Evolutionary conservation across 768 basidiomycete genomes (phyloP), one percentile per base, ranked within the genome.

Genomic region (Suillus bovinus): DNA sequence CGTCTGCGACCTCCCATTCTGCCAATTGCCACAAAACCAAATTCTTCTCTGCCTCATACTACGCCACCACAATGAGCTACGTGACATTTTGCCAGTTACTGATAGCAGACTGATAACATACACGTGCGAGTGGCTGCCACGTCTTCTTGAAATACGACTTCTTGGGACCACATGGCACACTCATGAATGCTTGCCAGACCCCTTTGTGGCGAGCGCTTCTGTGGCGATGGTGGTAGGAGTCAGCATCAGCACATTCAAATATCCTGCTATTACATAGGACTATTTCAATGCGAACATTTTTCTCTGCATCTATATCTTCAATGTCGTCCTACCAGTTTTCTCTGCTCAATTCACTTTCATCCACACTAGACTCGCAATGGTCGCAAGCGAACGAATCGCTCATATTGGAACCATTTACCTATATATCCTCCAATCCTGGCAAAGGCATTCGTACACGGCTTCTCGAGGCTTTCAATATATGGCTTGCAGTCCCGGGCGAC

Each of bases 401-500:
- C 61, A 66, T 98, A 7, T 81, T 96, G 7, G 96, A 99, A 72
- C 96, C 96, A 0, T 99, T 86, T 73, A 84, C 84, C 0, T 97
- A 96, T 74, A 85, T 93, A 49, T 84, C 85, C 11, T 85, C 89
- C 2, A 89, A 88, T 61, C 93, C 93, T 0, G 97, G 97, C 14
- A 99, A 99, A 74, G 96, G 98, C 62, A 89, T 99, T 64, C 86
- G 97, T 10, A 80, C 88, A 0, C 84, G 88, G 67, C 82, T 99
- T 70, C 93, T 96, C 63, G 90, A 89, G 58, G 94, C 96, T 0
- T 98, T 99, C 84, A 96, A 99, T 68, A 50, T 78, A 1, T 99
- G 97, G 97, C 84, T 99, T 17, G 72, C 88, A 11, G 94, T 99
- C 1, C 91, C 93, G 0, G 71, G 78, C 27, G 82, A 84, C 27